These are phyloP conservation scores for Glutinoglossum americanum DNA, from an alignment of 495 filamentous ascomycete genomes.

Conservation along the genomic window DNA sequence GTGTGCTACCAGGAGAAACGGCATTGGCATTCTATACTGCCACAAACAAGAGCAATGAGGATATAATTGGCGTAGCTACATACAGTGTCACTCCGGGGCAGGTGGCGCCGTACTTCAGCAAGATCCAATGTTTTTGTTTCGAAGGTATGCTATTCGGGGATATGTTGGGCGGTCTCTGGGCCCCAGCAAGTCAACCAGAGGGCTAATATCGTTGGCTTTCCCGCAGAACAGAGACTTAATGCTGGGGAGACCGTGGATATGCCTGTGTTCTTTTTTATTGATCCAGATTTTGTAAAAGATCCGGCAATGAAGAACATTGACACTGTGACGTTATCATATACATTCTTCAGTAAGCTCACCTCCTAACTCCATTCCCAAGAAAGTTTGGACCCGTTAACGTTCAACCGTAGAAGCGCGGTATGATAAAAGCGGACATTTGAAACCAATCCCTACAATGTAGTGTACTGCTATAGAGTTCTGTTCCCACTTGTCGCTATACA, in stretches of 20 bases:
- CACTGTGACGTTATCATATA: slow-evolving; percentile 88
- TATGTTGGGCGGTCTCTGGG: not conserved
- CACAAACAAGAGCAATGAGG: slow-evolving; percentile 65
- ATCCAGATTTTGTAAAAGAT: slow-evolving; percentile 85
- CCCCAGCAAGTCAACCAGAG: not conserved
- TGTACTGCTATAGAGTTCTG: not conserved
- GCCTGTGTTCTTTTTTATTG: slow-evolving; percentile 99
- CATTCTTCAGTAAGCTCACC: slow-evolving; percentile 75
- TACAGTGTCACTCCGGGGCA: slow-evolving; percentile 93
- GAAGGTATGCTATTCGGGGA: slow-evolving; percentile 31
- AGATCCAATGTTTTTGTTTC: slow-evolving; percentile 99
- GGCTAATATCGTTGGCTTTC: not conserved
- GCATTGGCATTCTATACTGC: slow-evolving; percentile 96
- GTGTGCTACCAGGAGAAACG: slow-evolving; percentile 87
- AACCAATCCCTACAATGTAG: slow-evolving; percentile 3
- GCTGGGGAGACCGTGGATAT: slow-evolving; percentile 97
- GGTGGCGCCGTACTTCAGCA: slow-evolving; percentile 93
- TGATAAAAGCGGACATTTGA: slow-evolving; percentile 45
- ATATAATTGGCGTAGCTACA: slow-evolving; percentile 95
- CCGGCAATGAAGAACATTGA: slow-evolving; percentile 82
- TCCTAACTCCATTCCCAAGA: not conserved
- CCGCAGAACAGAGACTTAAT: slow-evolving; percentile 54
- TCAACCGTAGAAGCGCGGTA: slow-evolving; percentile 51
- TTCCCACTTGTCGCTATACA: not conserved
- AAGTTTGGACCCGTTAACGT: slow-evolving; percentile 2